These are phyloP conservation scores for Solanum pennellii DNA, from an alignment of 257 asterid species.

Conservation along the genomic window DNA sequence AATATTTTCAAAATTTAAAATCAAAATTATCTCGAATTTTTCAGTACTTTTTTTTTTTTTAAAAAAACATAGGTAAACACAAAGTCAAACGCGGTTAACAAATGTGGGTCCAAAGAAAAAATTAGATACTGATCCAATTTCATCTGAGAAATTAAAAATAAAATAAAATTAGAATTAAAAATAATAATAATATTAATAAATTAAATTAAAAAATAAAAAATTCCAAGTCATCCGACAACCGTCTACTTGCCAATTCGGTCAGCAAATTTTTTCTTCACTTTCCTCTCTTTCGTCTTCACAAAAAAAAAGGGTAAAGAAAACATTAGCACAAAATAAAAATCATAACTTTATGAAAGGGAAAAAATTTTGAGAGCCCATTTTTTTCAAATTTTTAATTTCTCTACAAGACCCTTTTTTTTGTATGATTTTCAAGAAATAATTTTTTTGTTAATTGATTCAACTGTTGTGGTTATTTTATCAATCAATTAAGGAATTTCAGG, in stretches of 20 bases:
- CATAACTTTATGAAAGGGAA: neutral
- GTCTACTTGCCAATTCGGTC: slow-evolving; percentile 33
- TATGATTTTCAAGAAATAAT: neutral
- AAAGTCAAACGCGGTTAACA: neutral
- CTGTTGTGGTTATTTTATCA: neutral
- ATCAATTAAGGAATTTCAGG: slow-evolving; percentile 8
- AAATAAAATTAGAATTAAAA: neutral
- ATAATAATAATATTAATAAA: neutral
- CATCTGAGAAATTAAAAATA: neutral
- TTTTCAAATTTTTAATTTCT: neutral
- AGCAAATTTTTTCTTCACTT: neutral
- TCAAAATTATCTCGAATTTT: neutral
- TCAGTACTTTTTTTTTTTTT: too few species aligned
- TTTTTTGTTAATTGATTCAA: neutral
- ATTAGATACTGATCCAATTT: neutral
- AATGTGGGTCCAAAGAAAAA: neutral
- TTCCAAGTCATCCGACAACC: slow-evolving; percentile 5
- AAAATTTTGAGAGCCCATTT: neutral
- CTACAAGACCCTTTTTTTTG: neutral
- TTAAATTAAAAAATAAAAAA: neutral
- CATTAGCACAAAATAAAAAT: slow-evolving; percentile 4
- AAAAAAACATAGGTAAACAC: neutral
- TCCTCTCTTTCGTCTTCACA: neutral
- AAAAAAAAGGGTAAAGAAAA: neutral
- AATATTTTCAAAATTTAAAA: neutral